Evolutionary conservation across 139 green algal species (phyloP).

Genomic region (Pleodorina starrii): DNA sequence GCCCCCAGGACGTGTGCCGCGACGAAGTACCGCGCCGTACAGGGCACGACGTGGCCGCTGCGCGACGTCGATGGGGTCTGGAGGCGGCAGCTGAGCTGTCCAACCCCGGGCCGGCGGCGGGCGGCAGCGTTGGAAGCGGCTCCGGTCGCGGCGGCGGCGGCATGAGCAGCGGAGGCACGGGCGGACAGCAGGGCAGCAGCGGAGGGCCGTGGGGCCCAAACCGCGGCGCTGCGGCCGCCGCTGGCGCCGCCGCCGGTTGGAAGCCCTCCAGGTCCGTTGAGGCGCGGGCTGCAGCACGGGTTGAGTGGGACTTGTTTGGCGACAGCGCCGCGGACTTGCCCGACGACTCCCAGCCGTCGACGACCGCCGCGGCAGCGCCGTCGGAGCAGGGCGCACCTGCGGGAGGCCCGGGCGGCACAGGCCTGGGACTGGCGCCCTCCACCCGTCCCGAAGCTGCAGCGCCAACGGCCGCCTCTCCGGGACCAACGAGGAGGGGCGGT

Average conservation of each 20-base stretch:
- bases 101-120: neutral
- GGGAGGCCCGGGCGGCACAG: too few species aligned
- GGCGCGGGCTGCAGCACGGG: neutral
- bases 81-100: neutral
- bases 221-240: too few species aligned
- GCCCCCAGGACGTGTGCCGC: too few species aligned
- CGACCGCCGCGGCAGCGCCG: neutral
- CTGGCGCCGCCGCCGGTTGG: too few species aligned
- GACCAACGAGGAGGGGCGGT: too few species aligned
- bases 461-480: too few species aligned
- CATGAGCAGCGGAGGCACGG: neutral
- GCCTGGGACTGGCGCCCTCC: too few species aligned
- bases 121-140: neutral
- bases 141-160: neutral
- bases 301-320: neutral
- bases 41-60: neutral
- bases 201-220: too few species aligned
- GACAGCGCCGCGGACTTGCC: neutral
- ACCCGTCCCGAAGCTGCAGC: too few species aligned
- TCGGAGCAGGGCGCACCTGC: too few species aligned
- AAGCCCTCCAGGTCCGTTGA: neutral
- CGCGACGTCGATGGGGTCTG: conserved; percentile 10
- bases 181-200: too few species aligned
- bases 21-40: too few species aligned
- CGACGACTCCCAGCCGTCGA: neutral